Evolutionary conservation across 148 eudicot species (phyloP), one percentile per base, ranked within the genome.

Genomic region (Rhododendron molle): DNA sequence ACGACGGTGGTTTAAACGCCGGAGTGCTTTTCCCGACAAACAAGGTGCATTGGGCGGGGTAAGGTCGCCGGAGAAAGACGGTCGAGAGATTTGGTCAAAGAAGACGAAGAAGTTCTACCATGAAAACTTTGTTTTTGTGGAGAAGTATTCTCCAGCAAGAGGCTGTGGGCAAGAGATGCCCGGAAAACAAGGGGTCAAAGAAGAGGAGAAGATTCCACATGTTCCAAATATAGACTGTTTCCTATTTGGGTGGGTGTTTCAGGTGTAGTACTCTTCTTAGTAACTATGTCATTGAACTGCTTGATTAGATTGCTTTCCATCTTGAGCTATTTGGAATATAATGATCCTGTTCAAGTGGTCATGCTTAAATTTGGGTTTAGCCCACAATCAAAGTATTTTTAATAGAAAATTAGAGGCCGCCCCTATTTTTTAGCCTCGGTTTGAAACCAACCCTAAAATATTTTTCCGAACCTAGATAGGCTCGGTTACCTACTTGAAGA

Each of bases 91-190:
- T 36, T 28, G 78, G 40, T 16, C 52, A 40, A 73, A 32, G 71
- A n/a, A 36, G n/a, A 18, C 28, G 40, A 36, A 23, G 46, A 78
- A 23, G 72, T 69, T 44, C 12, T 69, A 44, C 34, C 43, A 5
- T 14, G 34, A n/a, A 32, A 30, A 40, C 20, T 84, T 87, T 8
- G 49, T 56, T 69, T 72, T 87, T 84, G 56, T 43, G 89, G 81
- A 83, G 74, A 43, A 81, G 65, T 81, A 54, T 34, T 80, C 76
- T 72, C 84, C 60, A 46, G 82, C 80, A 34, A 60, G 84, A 81
- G 89, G 84, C 81, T 81, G 81, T 84, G 36, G 85, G 67, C 44
- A 43, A 56, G 67, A 38, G 40, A 69, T 60, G 54, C 62, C 83
- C 78, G 2, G 73, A 26, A 72, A 52, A 26, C 43, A 11, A 28